Evolutionary conservation across 1,284 basidiomycete species (phyloP), one percentile per base, ranked within the genome.

Genomic region (Heterobasidion irregulare): DNA sequence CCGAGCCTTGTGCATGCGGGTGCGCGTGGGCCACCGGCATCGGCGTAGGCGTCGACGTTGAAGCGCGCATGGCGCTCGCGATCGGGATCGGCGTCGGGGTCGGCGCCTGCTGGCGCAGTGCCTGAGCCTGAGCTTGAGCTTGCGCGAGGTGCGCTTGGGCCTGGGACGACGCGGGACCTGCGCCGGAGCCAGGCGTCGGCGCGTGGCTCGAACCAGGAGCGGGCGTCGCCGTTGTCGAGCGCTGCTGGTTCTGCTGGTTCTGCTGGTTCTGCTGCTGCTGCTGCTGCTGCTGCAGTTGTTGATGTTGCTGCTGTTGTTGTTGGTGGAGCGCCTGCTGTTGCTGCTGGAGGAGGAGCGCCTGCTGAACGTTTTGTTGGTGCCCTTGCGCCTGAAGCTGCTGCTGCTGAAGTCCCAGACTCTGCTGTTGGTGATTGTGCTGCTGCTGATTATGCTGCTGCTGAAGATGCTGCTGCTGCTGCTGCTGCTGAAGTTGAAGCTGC

Each of bases 251-350:
- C 52, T 53, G 52, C 32, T 38, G 41, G 50, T 13, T 55, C 53
- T 50, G 26, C 26, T 26, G 26, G 19, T 26, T 53, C 50, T 45
- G 60, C 55, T 53, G 58, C 6, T 41, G 43, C 46, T 54, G 56
- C 49, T 56, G 59, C 26, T 62, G 62, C 33, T 59, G 62, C 19
- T 53, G 56, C 5, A 19, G 47, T 33, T 35, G 41, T 18, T 59
- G 58, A 6, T 13, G 56, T 34, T 38, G 35, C 6, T 32, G 45
- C n/a, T 44, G 53, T 43, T 19, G 54, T 2, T 35, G 48, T 12
- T 34, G 51, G 0, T 41, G 57, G 9, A 50, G 57, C 12, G 43
- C 49, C n/a, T 41, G 50, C n/a, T 41, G 53, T 1, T 47, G 58
- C 2, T 53, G 54, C n/a, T 50, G 57, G 2, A 35, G 47, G 4